These are phyloP conservation scores for Carex myosuroides DNA, from an alignment of 176 grass and related monocot species.

Conservation along the genomic window DNA sequence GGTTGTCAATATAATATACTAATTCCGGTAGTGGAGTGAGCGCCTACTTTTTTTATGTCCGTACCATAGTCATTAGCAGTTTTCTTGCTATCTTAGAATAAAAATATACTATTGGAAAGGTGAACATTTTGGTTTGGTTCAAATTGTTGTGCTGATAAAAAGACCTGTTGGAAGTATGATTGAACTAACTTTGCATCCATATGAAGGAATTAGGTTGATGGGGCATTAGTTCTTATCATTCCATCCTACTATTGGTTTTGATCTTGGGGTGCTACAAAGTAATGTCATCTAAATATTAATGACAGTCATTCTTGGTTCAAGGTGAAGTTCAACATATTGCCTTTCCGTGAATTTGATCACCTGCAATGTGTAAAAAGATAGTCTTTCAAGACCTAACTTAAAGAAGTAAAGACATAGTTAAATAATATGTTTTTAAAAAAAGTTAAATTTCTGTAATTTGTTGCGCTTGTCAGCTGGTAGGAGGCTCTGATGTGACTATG, in stretches of 20 bases:
- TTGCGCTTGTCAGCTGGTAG: neutral
- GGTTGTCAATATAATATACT: neutral
- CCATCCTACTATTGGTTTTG: neutral
- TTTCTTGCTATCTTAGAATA: neutral
- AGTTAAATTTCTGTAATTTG: neutral
- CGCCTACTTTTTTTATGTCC: neutral
- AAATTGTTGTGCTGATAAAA: neutral
- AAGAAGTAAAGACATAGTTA: neutral
- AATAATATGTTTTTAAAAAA: neutral
- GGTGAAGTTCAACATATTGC: neutral
- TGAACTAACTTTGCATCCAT: neutral
- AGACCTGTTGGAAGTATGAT: neutral
- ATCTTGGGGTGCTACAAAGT: neutral
- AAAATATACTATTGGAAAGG: neutral
- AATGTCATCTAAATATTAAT: neutral
- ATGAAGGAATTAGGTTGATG: neutral
- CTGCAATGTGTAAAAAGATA: neutral
- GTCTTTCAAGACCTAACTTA: neutral
- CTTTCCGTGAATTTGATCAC: neutral
- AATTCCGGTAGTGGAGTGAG: neutral
- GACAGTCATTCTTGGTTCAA: neutral
- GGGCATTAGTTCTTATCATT: neutral
- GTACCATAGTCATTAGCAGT: neutral
- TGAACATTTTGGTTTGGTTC: neutral
- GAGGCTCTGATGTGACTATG: neutral